Evolutionary conservation across 495 filamentous ascomycete species (phyloP), one percentile per base, ranked within the genome.

Genomic region (Aspergillus ellipticus): DNA sequence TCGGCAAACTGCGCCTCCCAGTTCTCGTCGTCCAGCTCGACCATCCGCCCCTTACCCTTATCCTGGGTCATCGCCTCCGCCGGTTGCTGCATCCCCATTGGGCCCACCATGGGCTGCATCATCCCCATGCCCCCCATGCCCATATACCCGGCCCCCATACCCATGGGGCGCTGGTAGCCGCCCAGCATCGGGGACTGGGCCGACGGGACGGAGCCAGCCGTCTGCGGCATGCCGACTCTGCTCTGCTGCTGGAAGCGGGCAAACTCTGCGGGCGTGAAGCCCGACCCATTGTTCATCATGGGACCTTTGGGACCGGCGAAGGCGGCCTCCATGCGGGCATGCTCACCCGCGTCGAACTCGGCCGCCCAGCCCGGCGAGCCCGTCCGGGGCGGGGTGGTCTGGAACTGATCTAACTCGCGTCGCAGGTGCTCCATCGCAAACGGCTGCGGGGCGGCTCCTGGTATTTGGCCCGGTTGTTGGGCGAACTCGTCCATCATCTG

Each of bases 1-100:
- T 93, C 82, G 42, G 87, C 85, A 66, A 99, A 99, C 66, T 97
- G 92, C 56, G 88, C 87, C 73, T 97, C 94, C 94, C 95, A 99
- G 55, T 94, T 86, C 61, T 85, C 79, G 56, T 97, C 92, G 64
- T 96, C 90, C 22, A 97, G 81, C 75, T 97, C 95, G 4, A 96
- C 84, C 74, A 98, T 86, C 61, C 91, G 85, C 4, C 82, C 88
- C 70, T 96, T 97, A 31, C 92, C 92, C 72, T 97, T 97, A 24
- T 76, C 87, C 58, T 83, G 63, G 59, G 74, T 60, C 60, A 69
- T 59, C 62, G 73, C 59, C 43, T 75, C 70, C 69, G 71, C 63
- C 76, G 79, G 73, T 43, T 80, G 78, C 51, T 80, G 80, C 59
- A 79, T 65, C 35, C 55, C 65, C 62, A 74, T 64, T 13, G 60